Base-by-base conservation (phyloP, 805 yeast species). In the Candida vartiovaarae region DNA sequence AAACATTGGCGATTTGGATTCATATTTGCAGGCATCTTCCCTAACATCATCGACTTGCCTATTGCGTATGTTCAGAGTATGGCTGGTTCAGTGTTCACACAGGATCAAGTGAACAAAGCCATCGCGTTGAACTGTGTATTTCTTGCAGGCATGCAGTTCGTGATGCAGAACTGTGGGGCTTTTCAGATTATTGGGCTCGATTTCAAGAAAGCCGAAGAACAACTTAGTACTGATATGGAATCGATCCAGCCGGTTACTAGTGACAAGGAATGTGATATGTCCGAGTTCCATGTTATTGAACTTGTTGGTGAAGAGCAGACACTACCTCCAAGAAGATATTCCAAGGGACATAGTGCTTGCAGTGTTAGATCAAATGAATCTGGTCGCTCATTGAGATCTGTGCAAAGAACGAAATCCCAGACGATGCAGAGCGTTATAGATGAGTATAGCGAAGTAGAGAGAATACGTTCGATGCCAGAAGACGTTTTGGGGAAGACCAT, bases 101-200 rank as follows among this genome's bases (percentile, higher is more conserved):
- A 52, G 2, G 58, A 48, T 3, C 67, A 72, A 41, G 76, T 72
- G 20, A 57, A 65, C 41, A 65, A 61, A 47, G 80, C 79, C 5
- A 76, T 74, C 32, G 78, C 79, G 4, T 69, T 34, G 34, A 37
- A 37, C 8, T 38, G 44, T 67, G 73, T 59, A 65, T 72, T 39
- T 69, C 69, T 49, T 55, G 66, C 31, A 71, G 76, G 11, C 50
- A 70, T 2, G 87, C 70, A 80, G 33, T 69, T 85, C 38, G 62
- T 74, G 54, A 78, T 84, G 63, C 86, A 87, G 72, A 82, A 85
- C 54, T 63, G 83, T 37, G 96, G 96, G 2, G 74, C 84, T 42
- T 82, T 81, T 63, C 71, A 79, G 48, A 62, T 89, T 41, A 69
- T 88, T 11, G 83, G 80, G 35, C 66, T 77, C 59, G 96, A 89